A percentile compares a stretch with the other conserved stretches of the same genome.
phyloP scores from a whole-genome alignment of 805 yeast genomes.

The Pachysolen tannophilus region DNA sequence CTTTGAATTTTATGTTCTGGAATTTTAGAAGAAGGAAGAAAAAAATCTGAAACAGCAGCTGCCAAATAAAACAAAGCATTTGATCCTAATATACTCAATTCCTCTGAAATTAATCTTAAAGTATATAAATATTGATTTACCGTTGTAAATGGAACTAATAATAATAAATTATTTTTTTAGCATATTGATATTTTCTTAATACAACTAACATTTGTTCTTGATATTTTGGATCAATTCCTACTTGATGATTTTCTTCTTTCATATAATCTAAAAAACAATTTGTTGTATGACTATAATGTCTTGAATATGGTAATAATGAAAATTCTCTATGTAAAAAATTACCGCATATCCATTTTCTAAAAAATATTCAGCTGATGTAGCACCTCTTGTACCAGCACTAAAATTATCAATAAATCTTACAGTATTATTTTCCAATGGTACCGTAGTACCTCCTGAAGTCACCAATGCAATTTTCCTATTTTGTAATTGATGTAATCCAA shows the following conservation, averaged over 20 bases:
- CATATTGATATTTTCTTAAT: conserved; percentile 45
- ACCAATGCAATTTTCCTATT: conserved; percentile 64
- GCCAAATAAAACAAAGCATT: conserved; percentile 79
- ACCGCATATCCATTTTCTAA: conserved; percentile 85
- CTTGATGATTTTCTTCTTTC: conserved; percentile 43
- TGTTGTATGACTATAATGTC: conserved; percentile 80
- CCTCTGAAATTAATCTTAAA: conserved; percentile 54
- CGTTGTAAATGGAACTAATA: conserved; percentile 84
- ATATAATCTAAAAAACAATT: conserved; percentile 82
- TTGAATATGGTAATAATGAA: conserved; percentile 84
- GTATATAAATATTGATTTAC: conserved; percentile 92
- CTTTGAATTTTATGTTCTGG: conserved; percentile 96
- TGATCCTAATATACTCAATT: conserved; percentile 45
- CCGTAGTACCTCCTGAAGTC: conserved; percentile 97
- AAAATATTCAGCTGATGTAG: conserved; percentile 90
- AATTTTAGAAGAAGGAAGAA: conserved; percentile 74
- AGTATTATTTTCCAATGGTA: conserved; percentile 93
- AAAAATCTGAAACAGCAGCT: conserved; percentile 97
- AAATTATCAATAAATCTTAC: conserved; percentile 96
- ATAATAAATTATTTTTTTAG: conserved; percentile 42
- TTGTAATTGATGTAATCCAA: conserved; percentile 40
- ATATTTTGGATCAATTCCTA: conserved; percentile 54
- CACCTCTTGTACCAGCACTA: conserved; percentile 97
- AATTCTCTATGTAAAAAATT: conserved; percentile 85
- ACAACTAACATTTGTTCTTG: conserved; percentile 53